A percentile compares a stretch with the other conserved stretches of the same genome.
Evolutionary conservation across 2,329 filamentous ascomycete genomes (phyloP).

Genomic region (Microcera coccophila): DNA sequence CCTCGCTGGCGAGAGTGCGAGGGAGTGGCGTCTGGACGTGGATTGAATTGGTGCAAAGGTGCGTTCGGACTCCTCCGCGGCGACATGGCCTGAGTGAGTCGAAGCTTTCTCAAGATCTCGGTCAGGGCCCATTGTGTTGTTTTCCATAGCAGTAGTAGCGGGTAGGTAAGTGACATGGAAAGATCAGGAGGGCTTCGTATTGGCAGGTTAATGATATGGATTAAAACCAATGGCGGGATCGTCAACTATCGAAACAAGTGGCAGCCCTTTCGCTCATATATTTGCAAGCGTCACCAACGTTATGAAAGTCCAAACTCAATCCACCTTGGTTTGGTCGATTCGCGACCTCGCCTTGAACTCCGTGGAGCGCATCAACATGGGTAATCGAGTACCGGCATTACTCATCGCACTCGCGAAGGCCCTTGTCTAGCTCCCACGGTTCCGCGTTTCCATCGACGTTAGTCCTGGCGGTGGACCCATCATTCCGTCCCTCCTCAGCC

Average conservation of each 20-base stretch:
- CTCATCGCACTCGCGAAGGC: background rate
- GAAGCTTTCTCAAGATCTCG: conserved; percentile 25
- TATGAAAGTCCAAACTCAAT: background rate
- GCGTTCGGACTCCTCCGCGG: conserved; percentile 1
- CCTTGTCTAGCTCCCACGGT: background rate
- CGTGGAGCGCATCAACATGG: background rate
- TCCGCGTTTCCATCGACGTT: no score
- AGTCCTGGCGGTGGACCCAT: background rate
- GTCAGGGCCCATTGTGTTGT: no score
- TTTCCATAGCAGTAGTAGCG: no score
- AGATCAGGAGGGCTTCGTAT: no score
- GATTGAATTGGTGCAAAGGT: conserved; percentile 15
- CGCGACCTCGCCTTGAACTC: background rate
- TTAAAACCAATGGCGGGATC: background rate
- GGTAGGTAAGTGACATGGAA: no score
- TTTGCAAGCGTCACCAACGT: background rate
- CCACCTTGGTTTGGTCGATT: no score
- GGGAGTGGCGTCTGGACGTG: conserved; percentile 3
- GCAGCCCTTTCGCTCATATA: conserved; percentile 1
- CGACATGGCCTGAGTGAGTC: conserved; percentile 6
- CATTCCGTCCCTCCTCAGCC: background rate
- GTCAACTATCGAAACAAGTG: background rate
- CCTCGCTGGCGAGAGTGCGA: conserved; percentile 8
- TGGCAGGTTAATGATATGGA: no score
- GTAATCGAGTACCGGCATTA: background rate